These are phyloP conservation scores for Ustilago lituana DNA, from an alignment of 1,284 basidiomycete genomes.

Conservation along the genomic window DNA sequence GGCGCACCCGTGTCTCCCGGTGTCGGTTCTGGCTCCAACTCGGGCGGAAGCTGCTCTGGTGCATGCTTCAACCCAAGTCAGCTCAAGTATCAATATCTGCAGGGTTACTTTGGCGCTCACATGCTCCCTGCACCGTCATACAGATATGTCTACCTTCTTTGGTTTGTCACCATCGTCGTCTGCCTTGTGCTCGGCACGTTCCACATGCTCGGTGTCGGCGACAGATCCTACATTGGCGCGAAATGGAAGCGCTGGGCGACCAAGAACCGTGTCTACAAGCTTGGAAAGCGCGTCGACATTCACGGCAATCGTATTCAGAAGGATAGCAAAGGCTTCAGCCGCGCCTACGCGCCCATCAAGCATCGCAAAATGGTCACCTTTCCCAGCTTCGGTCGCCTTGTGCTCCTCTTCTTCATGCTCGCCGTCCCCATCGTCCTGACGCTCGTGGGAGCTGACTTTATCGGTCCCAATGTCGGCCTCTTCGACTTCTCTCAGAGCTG, in stretches of 20 bases:
- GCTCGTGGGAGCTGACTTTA: constrained; percentile 78
- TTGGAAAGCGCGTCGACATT: constrained; percentile 43
- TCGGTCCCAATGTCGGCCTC: constrained; percentile 71
- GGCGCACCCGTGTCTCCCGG: constrained; percentile 41
- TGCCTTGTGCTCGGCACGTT: constrained; percentile 62
- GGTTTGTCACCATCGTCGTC: constrained; percentile 64
- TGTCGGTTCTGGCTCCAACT: constrained; percentile 11
- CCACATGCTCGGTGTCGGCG: constrained; percentile 61
- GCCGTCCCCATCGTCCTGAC: constrained; percentile 59
- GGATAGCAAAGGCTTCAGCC: constrained; percentile 27
- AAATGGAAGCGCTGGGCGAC: constrained; percentile 61
- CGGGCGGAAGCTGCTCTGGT: constrained; percentile 40
- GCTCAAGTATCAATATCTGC: constrained; percentile 55
- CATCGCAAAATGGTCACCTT: constrained; percentile 51
- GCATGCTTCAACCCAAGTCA: constrained; percentile 46
- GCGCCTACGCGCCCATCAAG: constrained; percentile 22
- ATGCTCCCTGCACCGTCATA: constrained; percentile 68
- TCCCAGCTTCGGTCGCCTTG: constrained; percentile 52
- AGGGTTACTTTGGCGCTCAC: constrained; percentile 67
- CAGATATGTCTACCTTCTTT: constrained; percentile 69
- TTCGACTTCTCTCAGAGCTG: constrained; percentile 57
- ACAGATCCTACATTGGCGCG: constrained; percentile 57
- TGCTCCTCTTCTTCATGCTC: constrained; percentile 56
- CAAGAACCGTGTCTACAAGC: constrained; percentile 53
- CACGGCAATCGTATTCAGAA: constrained; percentile 31